phyloP scores from a whole-genome alignment of 257 asterid species.

The Solanum pinnatisectum region DNA sequence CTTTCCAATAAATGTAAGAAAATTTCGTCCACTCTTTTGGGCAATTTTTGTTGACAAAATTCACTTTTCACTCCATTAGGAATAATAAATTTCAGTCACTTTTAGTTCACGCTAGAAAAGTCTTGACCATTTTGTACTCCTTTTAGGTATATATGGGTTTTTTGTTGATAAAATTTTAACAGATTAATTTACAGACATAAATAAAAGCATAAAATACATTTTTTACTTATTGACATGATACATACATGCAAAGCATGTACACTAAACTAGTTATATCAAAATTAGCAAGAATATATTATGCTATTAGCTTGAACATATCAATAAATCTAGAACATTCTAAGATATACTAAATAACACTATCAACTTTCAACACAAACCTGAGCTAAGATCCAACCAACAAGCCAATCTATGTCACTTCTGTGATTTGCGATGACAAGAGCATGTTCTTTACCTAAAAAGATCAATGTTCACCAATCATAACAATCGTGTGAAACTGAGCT shows the following conservation, averaged over 20 bases:
- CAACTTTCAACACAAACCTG: constrained; percentile 47
- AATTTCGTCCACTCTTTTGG: background rate
- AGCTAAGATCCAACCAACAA: constrained; percentile 95
- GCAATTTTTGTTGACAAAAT: no score
- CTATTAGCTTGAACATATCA: background rate
- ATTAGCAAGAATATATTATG: background rate
- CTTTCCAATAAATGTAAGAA: background rate
- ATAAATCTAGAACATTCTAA: background rate
- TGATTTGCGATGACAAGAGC: constrained; percentile 80
- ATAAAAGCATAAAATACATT: background rate
- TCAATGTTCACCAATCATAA: background rate
- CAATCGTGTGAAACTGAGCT: background rate
- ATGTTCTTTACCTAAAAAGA: constrained; percentile 76
- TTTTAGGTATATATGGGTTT: background rate
- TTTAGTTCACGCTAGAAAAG: background rate
- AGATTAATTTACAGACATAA: no score
- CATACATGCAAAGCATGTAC: background rate
- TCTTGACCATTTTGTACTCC: background rate
- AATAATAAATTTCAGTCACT: background rate
- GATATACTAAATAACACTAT: background rate
- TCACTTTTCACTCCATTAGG: background rate
- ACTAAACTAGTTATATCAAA: background rate
- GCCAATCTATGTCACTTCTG: constrained; percentile 97
- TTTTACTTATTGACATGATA: background rate
- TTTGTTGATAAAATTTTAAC: background rate